Percentiles rank a stretch among this genome's conserved stretches.
These are phyloP conservation scores for Clitoria ternatea DNA, from an alignment of 306 rosid genomes.

Conservation along the genomic window DNA sequence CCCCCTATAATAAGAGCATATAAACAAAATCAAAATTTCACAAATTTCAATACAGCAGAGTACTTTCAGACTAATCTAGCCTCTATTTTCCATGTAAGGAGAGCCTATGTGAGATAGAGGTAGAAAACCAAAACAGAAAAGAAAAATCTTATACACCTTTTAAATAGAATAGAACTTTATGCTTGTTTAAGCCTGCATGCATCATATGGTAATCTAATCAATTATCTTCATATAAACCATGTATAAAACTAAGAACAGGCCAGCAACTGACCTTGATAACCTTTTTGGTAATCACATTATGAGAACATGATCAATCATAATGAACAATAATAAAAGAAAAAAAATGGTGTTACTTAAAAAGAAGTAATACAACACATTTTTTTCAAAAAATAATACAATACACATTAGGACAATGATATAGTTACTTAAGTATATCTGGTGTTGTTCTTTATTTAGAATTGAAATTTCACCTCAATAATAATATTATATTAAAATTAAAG, in stretches of 20 bases:
- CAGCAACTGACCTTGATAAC: constrained; percentile 6
- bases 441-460: too few relatives aligned
- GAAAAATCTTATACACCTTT: neutral
- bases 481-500: too few relatives aligned
- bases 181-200: neutral
- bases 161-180: neutral
- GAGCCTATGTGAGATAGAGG: neutral
- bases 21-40: neutral
- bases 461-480: too few relatives aligned
- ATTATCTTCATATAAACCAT: neutral
- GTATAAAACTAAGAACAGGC: neutral
- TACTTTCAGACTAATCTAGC: neutral
- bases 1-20: constrained; percentile 52
- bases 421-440: too few relatives aligned
- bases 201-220: neutral
- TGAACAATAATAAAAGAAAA: neutral
- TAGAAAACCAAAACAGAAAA: neutral
- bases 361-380: too few relatives aligned
- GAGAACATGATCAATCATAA: neutral
- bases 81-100: neutral
- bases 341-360: too few relatives aligned
- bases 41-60: neutral
- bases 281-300: neutral
- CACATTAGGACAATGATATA: too few relatives aligned
- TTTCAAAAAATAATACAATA: too few relatives aligned